phyloP scores from a whole-genome alignment of 2,329 filamentous ascomycete species.

The Aspergillus ruber region DNA sequence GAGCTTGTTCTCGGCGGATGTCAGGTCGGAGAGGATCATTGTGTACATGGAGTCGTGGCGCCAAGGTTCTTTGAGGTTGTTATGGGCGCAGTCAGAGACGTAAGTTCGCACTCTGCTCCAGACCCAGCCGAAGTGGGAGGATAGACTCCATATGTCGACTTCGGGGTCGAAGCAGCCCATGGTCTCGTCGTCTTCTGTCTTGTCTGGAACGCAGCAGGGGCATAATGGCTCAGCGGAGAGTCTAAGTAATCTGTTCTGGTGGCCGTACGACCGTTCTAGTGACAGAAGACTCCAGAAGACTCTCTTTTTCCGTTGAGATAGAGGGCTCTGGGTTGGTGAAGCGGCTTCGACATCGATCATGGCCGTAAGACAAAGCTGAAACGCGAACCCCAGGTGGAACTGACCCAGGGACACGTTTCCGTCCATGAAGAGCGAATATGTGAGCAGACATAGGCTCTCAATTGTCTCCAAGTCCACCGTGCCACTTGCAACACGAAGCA shows the following conservation, averaged over 20 bases:
- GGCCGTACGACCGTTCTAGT: slow-evolving; percentile 46
- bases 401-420: slow-evolving; percentile 45
- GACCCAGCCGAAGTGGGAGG: slow-evolving; percentile 46
- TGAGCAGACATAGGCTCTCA: slow-evolving; percentile 46
- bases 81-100: slow-evolving; percentile 44
- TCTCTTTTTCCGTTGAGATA: slow-evolving; percentile 42
- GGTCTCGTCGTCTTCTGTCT: slow-evolving; percentile 9
- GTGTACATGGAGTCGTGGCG: slow-evolving; percentile 48
- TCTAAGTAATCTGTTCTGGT: slow-evolving; percentile 41
- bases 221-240: slow-evolving; percentile 39
- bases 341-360: slow-evolving; percentile 42
- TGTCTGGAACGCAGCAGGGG: slow-evolving; percentile 21
- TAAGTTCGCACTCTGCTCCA: slow-evolving; percentile 44
- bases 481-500: slow-evolving; percentile 48
- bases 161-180: slow-evolving; percentile 30
- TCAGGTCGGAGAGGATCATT: slow-evolving; percentile 46
- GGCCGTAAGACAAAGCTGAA: slow-evolving; percentile 47
- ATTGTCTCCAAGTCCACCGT: slow-evolving; percentile 46
- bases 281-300: slow-evolving; percentile 49
- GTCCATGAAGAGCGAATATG: slow-evolving; percentile 47
- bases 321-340: slow-evolving; percentile 32
- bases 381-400: slow-evolving; percentile 46
- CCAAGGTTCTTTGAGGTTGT: slow-evolving; percentile 47
- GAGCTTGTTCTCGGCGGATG: slow-evolving; percentile 41
- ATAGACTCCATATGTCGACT: slow-evolving; percentile 47